phyloP scores from a whole-genome alignment of 495 filamentous ascomycete species.

The Penicillium angulare region DNA sequence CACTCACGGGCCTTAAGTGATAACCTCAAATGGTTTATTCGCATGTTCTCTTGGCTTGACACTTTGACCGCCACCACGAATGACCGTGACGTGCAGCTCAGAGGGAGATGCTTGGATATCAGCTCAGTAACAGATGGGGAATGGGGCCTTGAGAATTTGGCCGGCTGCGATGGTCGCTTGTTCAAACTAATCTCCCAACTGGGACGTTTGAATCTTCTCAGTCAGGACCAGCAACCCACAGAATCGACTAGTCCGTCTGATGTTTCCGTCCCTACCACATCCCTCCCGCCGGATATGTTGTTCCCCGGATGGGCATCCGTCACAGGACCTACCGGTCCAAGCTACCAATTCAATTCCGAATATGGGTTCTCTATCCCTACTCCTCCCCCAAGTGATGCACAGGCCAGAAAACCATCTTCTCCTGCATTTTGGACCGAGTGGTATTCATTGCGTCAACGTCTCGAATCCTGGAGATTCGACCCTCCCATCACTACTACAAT shows the following conservation, averaged over 20 bases:
- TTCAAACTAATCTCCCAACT: constrained; percentile 77
- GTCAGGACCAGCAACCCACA: constrained; percentile 63
- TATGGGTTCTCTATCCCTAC: constrained; percentile 30
- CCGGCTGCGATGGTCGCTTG: constrained; percentile 79
- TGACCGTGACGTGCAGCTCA: constrained; percentile 86
- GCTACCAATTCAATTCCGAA: constrained; percentile 8
- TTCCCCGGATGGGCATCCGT: constrained; percentile 25
- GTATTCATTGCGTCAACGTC: constrained; percentile 69
- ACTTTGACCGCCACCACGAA: constrained; percentile 92
- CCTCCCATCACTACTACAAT: constrained; percentile 30
- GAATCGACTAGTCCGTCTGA: constrained; percentile 24
- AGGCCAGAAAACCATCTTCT: constrained; percentile 24
- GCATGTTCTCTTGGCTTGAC: constrained; percentile 95
- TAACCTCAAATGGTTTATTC: constrained; percentile 87
- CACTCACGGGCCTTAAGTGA: constrained; percentile 56
- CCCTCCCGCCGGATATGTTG: constrained; percentile 42
- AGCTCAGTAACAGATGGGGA: constrained; percentile 65
- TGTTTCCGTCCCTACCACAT: constrained; percentile 27
- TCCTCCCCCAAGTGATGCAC: constrained; percentile 27
- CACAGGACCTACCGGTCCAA: constrained; percentile 1
- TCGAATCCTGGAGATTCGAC: constrained; percentile 81
- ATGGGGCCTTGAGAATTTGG: constrained; percentile 79
- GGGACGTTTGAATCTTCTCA: constrained; percentile 84
- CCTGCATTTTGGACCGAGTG: constrained; percentile 81
- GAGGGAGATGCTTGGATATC: constrained; percentile 65